Conservation (phyloP, 305 asterid genomes). For the Fraxinus albicans region DNA sequence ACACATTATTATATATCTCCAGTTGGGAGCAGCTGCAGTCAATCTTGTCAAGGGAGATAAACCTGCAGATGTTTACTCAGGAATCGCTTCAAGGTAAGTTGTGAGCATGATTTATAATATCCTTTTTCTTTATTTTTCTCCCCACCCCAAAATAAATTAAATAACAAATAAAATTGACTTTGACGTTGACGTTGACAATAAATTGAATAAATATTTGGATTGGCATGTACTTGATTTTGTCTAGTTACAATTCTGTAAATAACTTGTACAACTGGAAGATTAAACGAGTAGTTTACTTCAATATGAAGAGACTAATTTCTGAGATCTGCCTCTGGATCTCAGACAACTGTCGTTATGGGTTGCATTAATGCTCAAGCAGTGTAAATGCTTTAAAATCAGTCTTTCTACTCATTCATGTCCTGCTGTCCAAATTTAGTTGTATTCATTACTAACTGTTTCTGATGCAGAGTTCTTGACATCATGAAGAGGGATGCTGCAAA, state of each 20-base stretch:
- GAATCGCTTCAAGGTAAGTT: constrained; percentile 88
- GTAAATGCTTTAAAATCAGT: not conserved
- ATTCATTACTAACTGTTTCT: constrained; percentile 18
- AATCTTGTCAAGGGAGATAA: constrained; percentile 89
- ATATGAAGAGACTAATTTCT: not conserved
- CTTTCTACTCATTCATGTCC: not conserved
- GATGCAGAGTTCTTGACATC: constrained; percentile 79
- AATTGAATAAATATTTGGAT: not conserved
- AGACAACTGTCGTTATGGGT: not conserved
- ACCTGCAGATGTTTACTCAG: constrained; percentile 98
- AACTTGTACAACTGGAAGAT: not conserved
- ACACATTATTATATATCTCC: constrained; percentile 23
- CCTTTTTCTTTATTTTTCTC: constrained; percentile 14
- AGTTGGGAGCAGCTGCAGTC: constrained; percentile 97
- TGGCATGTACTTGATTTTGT: constrained; percentile 6
- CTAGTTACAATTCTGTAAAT: not conserved
- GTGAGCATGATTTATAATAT: not conserved
- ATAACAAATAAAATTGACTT: not conserved
- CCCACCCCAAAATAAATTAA: not conserved
- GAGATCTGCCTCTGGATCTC: not conserved
- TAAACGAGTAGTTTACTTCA: not conserved
- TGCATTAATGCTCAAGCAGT: not conserved
- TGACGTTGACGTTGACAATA: not conserved
- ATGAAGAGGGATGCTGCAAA: constrained; percentile 76
- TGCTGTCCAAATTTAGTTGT: constrained; percentile 4